These are phyloP conservation scores for Cicer cuneatum DNA, from an alignment of 306 rosid genomes.

Conservation along the genomic window DNA sequence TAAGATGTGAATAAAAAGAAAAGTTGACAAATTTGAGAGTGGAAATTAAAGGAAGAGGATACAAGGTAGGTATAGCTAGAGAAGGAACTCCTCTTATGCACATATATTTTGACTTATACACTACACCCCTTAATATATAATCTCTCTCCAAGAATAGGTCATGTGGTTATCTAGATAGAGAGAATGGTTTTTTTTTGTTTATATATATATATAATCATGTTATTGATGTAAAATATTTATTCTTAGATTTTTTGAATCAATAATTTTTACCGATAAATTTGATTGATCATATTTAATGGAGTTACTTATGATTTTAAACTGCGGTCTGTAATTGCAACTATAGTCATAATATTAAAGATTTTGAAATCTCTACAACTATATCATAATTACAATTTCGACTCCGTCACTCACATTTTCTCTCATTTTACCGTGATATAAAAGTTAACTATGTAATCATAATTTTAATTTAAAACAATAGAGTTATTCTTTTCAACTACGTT, in stretches of 20 bases:
- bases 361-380: no score
- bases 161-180: conserved; percentile 71
- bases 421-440: no score
- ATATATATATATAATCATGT: conserved; percentile 17
- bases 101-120: conserved; percentile 46
- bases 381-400: no score
- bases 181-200: conserved; percentile 47
- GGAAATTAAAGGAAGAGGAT: conserved; percentile 33
- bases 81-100: conserved; percentile 51
- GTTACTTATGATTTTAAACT: no score
- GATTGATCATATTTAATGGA: no score
- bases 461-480: no score
- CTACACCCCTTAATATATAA: conserved; percentile 47
- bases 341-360: no score
- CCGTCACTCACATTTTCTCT: no score
- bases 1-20: conserved; percentile 10
- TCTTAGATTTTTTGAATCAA: neutral
- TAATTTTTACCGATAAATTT: neutral
- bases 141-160: conserved; percentile 68
- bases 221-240: neutral
- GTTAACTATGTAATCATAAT: no score
- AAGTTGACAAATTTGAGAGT: conserved; percentile 33
- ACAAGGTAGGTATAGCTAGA: conserved; percentile 51
- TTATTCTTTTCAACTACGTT: no score
- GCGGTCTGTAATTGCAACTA: no score